Base-by-base conservation (phyloP, 2,329 filamentous ascomycete species). In the Sclerotinia sclerotiorum region DNA sequence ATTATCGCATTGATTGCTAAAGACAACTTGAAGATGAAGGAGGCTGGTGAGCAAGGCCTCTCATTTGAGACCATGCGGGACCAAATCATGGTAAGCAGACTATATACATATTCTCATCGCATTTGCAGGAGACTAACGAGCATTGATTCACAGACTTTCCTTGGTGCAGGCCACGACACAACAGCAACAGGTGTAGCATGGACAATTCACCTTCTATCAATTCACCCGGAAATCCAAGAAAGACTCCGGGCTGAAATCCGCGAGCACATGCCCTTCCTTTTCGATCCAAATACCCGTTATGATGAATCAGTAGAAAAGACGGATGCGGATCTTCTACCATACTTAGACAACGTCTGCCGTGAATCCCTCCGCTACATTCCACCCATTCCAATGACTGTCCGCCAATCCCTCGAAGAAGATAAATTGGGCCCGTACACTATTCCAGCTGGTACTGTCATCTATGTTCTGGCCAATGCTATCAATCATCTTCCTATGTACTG, bases 41-140 rank as follows among this genome's bases (percentile, higher is more conserved):
- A 94, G 0, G 92, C 92, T 15, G 82, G 68, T 84, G 89, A 77
- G 91, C 87, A 62, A 89, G 90, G 65, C 85, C 83, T 32, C 93
- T 95, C 79, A 84, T 81, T 48, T 90, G 94, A 72, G 88, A 92
- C 63, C 86, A 92, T 96, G 42, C 61, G 61, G n/a, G 61, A 64
- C 27, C 61, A 64, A 15, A 64, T 64, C 13, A 64, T 64, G 61
- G 61, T 64, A 64, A 64, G 61, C 61, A 42, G 2, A 32, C 10
- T 1, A 21, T 1, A 1, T 3, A 39, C 4, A 15, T 13, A 10
- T 10, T 21, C 8, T 19, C 0, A 32, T n/a, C 0, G 5, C 5
- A 19, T 39, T 21, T 52, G 7, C 35, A 15, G 17, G 52, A 27
- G 17, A 6, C 61, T 51, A 52, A 64, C 8, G 13, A 15, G 13